These are phyloP conservation scores for Neoboletus magnificus DNA, from an alignment of 768 basidiomycete species.

Conservation along the genomic window DNA sequence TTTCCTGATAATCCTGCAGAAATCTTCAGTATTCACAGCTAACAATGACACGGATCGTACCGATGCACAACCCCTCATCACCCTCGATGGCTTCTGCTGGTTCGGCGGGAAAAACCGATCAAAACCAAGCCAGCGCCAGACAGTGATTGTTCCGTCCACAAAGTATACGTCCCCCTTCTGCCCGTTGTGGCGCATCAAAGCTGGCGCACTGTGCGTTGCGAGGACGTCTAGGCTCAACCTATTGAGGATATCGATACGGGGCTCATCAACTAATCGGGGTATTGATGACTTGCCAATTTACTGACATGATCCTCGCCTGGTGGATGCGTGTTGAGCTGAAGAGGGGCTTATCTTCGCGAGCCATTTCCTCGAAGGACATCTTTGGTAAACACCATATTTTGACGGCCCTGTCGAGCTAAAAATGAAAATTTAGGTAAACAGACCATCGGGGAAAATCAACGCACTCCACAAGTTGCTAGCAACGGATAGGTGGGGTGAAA, in stretches of 20 bases:
- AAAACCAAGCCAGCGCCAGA: conserved; percentile 70
- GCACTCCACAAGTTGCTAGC: conserved; percentile 75
- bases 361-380: conserved; percentile 36
- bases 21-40: neutral
- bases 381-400: conserved; percentile 70
- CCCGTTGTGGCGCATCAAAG: conserved; percentile 39
- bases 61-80: conserved; percentile 57
- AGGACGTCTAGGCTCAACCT: conserved; percentile 61
- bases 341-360: conserved; percentile 71
- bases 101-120: conserved; percentile 60
- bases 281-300: conserved; percentile 49
- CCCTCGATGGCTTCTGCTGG: conserved; percentile 30
- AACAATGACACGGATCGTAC: conserved; percentile 36
- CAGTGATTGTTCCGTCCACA: conserved; percentile 49
- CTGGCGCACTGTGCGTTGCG: conserved; percentile 51
- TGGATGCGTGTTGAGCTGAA: conserved; percentile 69
- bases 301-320: conserved; percentile 58
- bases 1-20: conserved; percentile 70
- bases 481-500: conserved; percentile 65
- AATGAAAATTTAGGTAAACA: neutral
- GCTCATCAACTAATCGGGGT: neutral
- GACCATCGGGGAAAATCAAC: conserved; percentile 19
- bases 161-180: conserved; percentile 25
- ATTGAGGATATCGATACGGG: neutral
- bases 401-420: conserved; percentile 67